Conservation (phyloP, 148 eudicot genomes). For the Vaccinium vitisidaea region DNA sequence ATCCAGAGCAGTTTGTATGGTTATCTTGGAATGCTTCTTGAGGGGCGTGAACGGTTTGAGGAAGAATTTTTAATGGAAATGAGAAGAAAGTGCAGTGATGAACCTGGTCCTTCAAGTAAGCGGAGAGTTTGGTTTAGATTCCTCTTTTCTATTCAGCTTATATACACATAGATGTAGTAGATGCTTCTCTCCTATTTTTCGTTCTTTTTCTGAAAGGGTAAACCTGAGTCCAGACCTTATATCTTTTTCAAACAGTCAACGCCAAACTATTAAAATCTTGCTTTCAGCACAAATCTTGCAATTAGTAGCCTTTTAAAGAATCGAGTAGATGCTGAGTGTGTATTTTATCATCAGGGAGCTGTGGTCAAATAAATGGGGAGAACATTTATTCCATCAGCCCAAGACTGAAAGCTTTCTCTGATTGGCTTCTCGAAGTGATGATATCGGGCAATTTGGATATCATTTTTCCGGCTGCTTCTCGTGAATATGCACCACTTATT, state of each 20-base stretch:
- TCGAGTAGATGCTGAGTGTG: conserved; percentile 6
- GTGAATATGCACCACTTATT: conserved; percentile 68
- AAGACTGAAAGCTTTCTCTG: conserved; percentile 61
- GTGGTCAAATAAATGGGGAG: conserved; percentile 20
- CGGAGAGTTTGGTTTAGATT: conserved; percentile 2
- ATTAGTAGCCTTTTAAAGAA: not conserved
- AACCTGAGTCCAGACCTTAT: not conserved
- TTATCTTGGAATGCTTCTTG: conserved; percentile 71
- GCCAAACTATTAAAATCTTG: not conserved
- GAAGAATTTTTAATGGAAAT: conserved; percentile 47
- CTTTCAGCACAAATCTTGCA: not conserved
- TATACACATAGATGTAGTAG: not conserved
- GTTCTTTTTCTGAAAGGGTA: not conserved
- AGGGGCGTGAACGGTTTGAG: conserved; percentile 67
- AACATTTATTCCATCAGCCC: conserved; percentile 48
- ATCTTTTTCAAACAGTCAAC: not conserved
- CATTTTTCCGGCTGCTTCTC: conserved; percentile 65
- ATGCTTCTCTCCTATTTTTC: too few species aligned
- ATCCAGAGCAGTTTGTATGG: conserved; percentile 67
- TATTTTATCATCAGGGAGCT: conserved; percentile 27
- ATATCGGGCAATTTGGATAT: conserved; percentile 65
- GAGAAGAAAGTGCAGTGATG: conserved; percentile 35
- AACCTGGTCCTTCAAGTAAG: conserved; percentile 70
- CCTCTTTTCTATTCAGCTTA: not conserved
- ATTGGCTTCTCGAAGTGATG: conserved; percentile 68